Conservation (phyloP, 108 stramenopile species). For the Mediolabrus comicus region DNA sequence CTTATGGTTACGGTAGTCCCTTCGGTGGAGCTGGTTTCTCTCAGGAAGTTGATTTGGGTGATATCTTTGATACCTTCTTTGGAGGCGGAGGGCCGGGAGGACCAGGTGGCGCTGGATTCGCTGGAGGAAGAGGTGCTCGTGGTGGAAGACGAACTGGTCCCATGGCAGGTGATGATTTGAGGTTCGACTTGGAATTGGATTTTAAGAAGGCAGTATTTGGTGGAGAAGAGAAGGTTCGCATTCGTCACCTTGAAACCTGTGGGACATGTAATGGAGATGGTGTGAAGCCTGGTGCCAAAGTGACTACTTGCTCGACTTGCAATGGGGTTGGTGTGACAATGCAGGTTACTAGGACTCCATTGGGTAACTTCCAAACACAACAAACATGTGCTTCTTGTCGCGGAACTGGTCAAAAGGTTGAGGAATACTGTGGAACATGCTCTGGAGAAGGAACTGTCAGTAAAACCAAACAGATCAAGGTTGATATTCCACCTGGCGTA, state of each 20-base stretch:
- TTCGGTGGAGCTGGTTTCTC: constrained; percentile 76
- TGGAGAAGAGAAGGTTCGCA: constrained; percentile 93
- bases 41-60: constrained; percentile 92
- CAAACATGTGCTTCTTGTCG: constrained; percentile 93
- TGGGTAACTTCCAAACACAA: constrained; percentile 96
- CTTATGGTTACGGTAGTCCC: constrained; percentile 53
- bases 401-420: constrained; percentile 89
- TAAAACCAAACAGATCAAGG: constrained; percentile 96
- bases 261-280: constrained; percentile 86
- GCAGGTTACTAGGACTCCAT: constrained; percentile 92
- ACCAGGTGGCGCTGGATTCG: constrained; percentile 40
- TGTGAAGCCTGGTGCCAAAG: constrained; percentile 84
- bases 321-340: constrained; percentile 89
- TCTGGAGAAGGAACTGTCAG: constrained; percentile 88
- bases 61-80: constrained; percentile 96
- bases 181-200: constrained; percentile 92
- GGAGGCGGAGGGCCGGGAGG: constrained; percentile 72
- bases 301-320: constrained; percentile 84
- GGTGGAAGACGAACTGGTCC: constrained; percentile 60
- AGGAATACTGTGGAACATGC: constrained; percentile 94
- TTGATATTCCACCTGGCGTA: constrained; percentile 94
- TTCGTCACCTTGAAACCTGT: constrained; percentile 92
- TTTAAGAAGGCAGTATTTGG: constrained; percentile 97
- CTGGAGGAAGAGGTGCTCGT: constrained; percentile 63
- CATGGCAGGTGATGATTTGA: constrained; percentile 85